phyloP scores from a whole-genome alignment of 805 yeast species.

The Candida methanosorbosa region DNA sequence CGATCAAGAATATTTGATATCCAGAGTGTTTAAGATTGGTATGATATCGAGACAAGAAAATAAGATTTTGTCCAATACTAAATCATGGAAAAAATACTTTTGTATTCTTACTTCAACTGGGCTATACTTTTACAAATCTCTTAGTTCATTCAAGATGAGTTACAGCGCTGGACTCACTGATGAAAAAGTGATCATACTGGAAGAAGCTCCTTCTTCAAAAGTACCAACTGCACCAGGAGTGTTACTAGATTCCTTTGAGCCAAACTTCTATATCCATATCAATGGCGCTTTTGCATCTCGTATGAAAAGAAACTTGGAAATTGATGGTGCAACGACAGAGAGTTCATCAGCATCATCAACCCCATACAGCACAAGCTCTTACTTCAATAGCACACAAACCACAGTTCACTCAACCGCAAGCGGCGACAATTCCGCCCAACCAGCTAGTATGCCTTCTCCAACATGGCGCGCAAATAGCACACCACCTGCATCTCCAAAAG shows the following conservation, averaged over 20 bases:
- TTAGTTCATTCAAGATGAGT: conserved; percentile 25
- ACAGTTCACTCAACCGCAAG: neutral
- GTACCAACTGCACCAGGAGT: conserved; percentile 8
- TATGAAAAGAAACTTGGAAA: conserved; percentile 13
- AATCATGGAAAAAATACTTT: conserved; percentile 34
- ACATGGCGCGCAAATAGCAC: neutral
- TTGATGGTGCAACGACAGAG: conserved; percentile 11
- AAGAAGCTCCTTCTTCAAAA: conserved; percentile 11
- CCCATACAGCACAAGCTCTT: neutral
- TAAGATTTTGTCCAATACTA: conserved; percentile 15
- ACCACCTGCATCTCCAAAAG: neutral
- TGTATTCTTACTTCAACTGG: conserved; percentile 45
- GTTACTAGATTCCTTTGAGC: conserved; percentile 16
- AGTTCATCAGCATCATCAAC: neutral
- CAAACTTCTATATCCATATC: conserved; percentile 13
- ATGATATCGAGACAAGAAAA: conserved; percentile 32
- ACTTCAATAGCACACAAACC: neutral
- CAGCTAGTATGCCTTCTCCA: neutral
- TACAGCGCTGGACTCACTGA: conserved; percentile 6
- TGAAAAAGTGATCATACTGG: conserved; percentile 18
- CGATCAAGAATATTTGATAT: conserved; percentile 13
- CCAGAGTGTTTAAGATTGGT: conserved; percentile 32
- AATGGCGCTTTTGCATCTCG: conserved; percentile 21
- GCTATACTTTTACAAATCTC: conserved; percentile 33
- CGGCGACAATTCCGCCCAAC: neutral